Evolutionary conservation across 208 protist genomes (phyloP), one percentile per base, ranked within the genome.

Genomic region (Herpetomonas samuelpessoai): DNA sequence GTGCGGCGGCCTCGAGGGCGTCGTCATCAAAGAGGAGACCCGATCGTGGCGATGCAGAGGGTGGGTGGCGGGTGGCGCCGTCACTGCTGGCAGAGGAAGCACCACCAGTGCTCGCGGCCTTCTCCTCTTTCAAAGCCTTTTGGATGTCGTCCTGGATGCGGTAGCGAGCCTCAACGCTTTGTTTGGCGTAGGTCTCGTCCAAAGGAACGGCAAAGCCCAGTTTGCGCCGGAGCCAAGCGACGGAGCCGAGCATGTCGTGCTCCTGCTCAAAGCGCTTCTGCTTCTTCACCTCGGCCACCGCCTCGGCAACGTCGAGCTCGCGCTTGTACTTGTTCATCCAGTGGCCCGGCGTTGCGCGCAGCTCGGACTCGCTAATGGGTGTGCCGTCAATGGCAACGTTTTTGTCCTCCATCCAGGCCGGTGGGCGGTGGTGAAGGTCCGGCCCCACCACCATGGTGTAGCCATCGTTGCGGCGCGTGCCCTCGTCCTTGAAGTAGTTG

Each of bases 341-440:
- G 44, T 75, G 73, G 12, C 14, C 46, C 18, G 62, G 55, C 26
- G 66, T 41, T 28, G 50, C 47, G 44, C 45, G 45, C 30, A 29
- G 61, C 46, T 88, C 76, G 26, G 68, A 69, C 1, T 84, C 73
- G 3, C 64, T 80, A 27, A 95, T 70, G 10, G 79, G 79, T 1
- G 76, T 74, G 26, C 88, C 88, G 45, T 89, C 74, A 52, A 95
- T 91, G 54, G 77, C 65, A 38, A 85, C 72, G 61, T 89, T 71
- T 67, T 92, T 92, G 61, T 84, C 67, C 62, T 92, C 83, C 61
- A 92, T 39, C 86, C 88, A 95, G 59, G 67, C 54, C n/a, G 88
- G 88, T 1, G 76, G 68, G 19, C 83, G 81, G 25, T 65, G 68
- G 68, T 89, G 85, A 0, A 73, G 44, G 61, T 86, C 80, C 1